These are phyloP conservation scores for Cucurbitaria berberidis DNA, from an alignment of 2,329 filamentous ascomycete species.

Conservation along the genomic window DNA sequence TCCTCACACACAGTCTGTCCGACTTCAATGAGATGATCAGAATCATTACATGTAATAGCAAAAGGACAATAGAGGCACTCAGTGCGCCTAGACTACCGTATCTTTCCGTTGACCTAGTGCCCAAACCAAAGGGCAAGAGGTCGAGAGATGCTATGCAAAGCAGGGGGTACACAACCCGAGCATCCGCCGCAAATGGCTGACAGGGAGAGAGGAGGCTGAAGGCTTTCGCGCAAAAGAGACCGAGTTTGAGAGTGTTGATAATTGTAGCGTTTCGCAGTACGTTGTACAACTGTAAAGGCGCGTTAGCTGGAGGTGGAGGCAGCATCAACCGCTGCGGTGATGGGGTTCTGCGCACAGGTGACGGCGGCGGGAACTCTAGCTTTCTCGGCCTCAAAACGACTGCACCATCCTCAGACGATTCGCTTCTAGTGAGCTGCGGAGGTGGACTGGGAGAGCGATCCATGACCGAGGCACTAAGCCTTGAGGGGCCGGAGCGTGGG, in stretches of 20 bases:
- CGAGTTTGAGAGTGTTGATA: constrained; percentile 56
- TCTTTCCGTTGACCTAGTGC: constrained; percentile 18
- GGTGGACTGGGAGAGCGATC: constrained; percentile 44
- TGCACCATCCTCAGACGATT: constrained; percentile 35
- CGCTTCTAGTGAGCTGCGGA: constrained; percentile 16
- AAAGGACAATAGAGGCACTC: constrained; percentile 51
- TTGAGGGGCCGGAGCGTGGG: constrained; percentile 39
- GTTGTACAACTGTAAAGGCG: constrained; percentile 13
- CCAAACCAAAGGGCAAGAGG: constrained; percentile 45
- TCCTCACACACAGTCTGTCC: constrained; percentile 43
- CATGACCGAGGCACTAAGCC: constrained; percentile 40
- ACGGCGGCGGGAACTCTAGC: constrained; percentile 30
- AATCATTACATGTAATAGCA: constrained; percentile 56
- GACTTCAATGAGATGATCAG: constrained; percentile 47
- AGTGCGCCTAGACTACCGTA: constrained; percentile 39
- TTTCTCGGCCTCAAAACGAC: constrained; percentile 41
- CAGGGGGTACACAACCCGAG: constrained; percentile 70
- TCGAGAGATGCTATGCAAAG: constrained; percentile 73
- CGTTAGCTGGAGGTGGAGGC: constrained; percentile 36
- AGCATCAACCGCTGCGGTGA: constrained; percentile 41
- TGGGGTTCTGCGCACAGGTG: constrained; percentile 20
- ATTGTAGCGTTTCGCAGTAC: constrained; percentile 39
- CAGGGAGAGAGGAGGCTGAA: constrained; percentile 70
- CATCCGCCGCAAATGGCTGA: constrained; percentile 71
- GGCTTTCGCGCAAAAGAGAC: constrained; percentile 73